Evolutionary conservation across 2,329 filamentous ascomycete species (phyloP), one percentile per base, ranked within the genome.

Genomic region (Diaporthe citrichinensis): DNA sequence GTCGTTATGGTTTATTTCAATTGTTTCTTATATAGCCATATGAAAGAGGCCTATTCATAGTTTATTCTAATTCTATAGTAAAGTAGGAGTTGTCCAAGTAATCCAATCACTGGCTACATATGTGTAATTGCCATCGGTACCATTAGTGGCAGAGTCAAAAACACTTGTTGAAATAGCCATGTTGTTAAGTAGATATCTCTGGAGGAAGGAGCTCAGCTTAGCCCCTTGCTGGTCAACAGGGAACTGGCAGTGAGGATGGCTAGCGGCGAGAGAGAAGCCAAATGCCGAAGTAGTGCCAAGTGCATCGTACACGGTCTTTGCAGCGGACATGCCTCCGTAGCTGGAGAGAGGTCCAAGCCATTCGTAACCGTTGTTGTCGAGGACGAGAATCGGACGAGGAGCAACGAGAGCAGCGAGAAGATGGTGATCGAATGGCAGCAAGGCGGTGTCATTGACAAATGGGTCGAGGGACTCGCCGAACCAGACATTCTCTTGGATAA

Each of bases 281-380:
- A 57, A 57, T 31, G 53, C 6, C 53, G 53, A 57, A 28, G 53
- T 57, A 23, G 20, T 41, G 34, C 87, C 88, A 20, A 88, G 79
- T 1, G 88, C 86, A 79, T 87, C 83, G 79, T 87, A 90, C 76
- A 87, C 84, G 75, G 85, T 82, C 55, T 84, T 83, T 7, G 83
- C 88, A 31, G 84, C 84, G 75, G 85, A 85, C 87, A 88, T 88
- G 79, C 88, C 90, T 9, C 84, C 87, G 75, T 85, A 88, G 2
- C 86, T 88, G 62, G 84, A 84, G 49, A 86, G 83, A 5, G 85
- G 85, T 14, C 88, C 87, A 44, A 90, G 84, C 88, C 88, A 90
- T 78, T 89, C 87, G 77, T 83, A 81, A 73, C 84, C 82, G 55
- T 86, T 85, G 78, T 90, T 90, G 80, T 90, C 88, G 75, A 89